Evolutionary conservation across 345 rosid genomes (phyloP), one percentile per base, ranked within the genome.

Genomic region (Salix arbutifolia): DNA sequence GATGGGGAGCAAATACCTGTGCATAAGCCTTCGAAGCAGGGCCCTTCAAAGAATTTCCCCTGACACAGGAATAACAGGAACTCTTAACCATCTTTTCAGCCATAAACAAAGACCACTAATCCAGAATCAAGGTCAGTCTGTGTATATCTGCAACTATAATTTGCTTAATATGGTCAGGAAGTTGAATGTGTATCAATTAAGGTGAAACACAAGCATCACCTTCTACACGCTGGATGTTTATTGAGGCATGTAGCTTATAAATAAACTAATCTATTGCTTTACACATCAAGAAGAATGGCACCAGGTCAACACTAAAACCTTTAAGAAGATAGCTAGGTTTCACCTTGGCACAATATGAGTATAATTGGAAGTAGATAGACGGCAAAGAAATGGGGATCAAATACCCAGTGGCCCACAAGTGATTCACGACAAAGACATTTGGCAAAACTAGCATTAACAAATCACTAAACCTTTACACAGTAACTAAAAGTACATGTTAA

Each of bases 11-110:
- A 78, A 96, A 89, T 77, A 93, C 99, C 84, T 93, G 92, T 35
- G 91, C 90, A 81, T 96, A 96, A 58, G 98, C 93, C 86, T 87
- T 91, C 19, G 99, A 87, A 71, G 97, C 99, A 52, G 99, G 91
- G 84, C 87, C 92, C 80, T 83, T 90, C 65, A 96, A 80, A 44
- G 98, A 96, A 75, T 90, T 83, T n/a, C 92, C 96, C 75, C 98
- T 94, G 86, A 74, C 81, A 81, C 62, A 33, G 30, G 44, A 65
- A 81, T 26, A 78, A 58, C 6, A 19, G 9, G 26, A 25, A 46
- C 13, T 8, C 8, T 68, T 23, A 50, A 62, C 7, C n/a, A 42
- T 33, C 61, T 26, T 60, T 70, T 66, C 44, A 30, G 30, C 66
- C 56, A 5, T 52, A 33, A 65, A 18, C 60, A 44, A 18, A n/a